Conservation (phyloP, 768 basidiomycete genomes). For the Lentinula edodes region DNA sequence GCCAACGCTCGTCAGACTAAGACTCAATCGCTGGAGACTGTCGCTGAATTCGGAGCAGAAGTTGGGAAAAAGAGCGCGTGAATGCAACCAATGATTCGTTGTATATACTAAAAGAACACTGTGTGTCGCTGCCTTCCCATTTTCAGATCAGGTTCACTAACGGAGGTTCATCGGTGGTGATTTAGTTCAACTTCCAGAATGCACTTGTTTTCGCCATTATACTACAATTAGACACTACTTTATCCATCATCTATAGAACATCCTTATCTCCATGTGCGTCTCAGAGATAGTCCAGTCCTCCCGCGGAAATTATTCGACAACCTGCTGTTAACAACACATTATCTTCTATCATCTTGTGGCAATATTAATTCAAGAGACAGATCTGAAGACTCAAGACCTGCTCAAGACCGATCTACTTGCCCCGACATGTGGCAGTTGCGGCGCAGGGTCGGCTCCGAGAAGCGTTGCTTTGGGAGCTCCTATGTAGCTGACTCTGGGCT, state of each 20-base stretch:
- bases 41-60: neutral
- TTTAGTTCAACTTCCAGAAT: neutral
- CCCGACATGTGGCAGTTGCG: neutral
- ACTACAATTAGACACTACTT: neutral
- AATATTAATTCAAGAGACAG: neutral
- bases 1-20: slow-evolving; percentile 36
- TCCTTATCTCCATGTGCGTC: neutral
- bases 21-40: neutral
- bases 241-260: neutral
- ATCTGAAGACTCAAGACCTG: neutral
- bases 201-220: neutral
- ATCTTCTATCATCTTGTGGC: neutral
- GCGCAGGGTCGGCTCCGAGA: neutral
- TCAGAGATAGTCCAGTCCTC: neutral
- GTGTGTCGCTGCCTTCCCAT: neutral
- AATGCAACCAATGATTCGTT: neutral
- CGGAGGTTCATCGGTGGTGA: neutral
- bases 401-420: neutral
- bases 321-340: too few species aligned
- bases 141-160: neutral
- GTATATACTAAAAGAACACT: neutral
- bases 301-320: neutral
- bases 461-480: neutral
- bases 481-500: neutral
- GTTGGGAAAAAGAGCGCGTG: neutral